Percentiles rank a stretch among this genome's conserved stretches.
Evolutionary conservation across 306 rosid genomes (phyloP).

Genomic region (Elaeagnus macrophylla): DNA sequence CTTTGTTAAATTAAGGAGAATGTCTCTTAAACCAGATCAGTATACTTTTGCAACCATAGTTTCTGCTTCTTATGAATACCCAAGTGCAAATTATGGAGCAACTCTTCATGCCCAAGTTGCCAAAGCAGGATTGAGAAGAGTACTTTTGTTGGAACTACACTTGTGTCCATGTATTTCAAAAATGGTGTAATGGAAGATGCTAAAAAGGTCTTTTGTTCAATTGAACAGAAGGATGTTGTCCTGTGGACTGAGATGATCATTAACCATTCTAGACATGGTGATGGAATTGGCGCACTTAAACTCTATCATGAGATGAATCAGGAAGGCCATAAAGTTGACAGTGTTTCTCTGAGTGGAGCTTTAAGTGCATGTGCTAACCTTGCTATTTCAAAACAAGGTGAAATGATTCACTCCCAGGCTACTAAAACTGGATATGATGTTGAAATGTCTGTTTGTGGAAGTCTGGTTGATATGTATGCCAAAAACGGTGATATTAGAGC

Average conservation of each 20-base stretch:
- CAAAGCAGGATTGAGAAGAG: constrained; percentile 46
- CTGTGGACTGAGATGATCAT: constrained; percentile 85
- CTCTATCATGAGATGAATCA: constrained; percentile 48
- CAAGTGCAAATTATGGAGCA: constrained; percentile 38
- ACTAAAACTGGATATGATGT: constrained; percentile 48
- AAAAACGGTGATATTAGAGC: constrained; percentile 64
- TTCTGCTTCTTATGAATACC: constrained; percentile 35
- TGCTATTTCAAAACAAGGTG: constrained; percentile 66
- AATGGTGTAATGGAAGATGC: constrained; percentile 51
- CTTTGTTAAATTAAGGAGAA: constrained; percentile 36
- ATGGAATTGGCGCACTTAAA: constrained; percentile 41
- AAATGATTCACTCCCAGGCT: constrained; percentile 61
- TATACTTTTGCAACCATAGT: constrained; percentile 60
- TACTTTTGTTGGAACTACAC: constrained; percentile 60
- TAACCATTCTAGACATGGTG: constrained; percentile 46
- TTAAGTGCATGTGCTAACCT: constrained; percentile 67
- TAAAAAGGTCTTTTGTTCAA: constrained; percentile 34
- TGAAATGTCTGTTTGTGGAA: constrained; percentile 66
- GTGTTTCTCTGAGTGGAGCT: constrained; percentile 62
- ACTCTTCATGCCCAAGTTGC: constrained; percentile 61
- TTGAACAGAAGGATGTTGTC: constrained; percentile 53
- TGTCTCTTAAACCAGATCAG: constrained; percentile 48
- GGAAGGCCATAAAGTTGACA: constrained; percentile 41
- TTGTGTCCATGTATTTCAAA: constrained; percentile 68
- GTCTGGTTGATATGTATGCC: constrained; percentile 76